Percentiles rank a stretch among this genome's conserved stretches.
phyloP scores from a whole-genome alignment of 2,329 filamentous ascomycete species.

The Stachybotrys chlorohalonatus region DNA sequence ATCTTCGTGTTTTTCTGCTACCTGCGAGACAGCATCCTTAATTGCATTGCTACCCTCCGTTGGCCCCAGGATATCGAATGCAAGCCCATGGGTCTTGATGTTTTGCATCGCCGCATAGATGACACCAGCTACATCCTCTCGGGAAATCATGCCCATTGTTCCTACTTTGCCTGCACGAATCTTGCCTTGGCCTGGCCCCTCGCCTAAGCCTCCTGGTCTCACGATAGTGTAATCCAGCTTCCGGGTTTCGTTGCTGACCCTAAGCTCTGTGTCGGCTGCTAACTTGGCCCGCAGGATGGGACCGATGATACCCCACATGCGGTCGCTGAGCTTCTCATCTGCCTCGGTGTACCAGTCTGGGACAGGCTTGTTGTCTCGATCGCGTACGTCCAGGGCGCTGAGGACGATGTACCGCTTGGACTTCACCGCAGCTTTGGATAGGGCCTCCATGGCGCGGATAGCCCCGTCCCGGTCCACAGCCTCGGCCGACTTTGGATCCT shows the following conservation, averaged over 20 bases:
- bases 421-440: neutral
- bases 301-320: slow-evolving; percentile 1
- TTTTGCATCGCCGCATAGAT: neutral
- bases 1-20: neutral
- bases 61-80: neutral
- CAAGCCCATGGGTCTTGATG: neutral
- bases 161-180: neutral
- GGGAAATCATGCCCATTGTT: neutral
- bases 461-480: slow-evolving; percentile 1
- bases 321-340: slow-evolving; percentile 1
- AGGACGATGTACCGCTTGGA: neutral
- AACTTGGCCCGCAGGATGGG: neutral
- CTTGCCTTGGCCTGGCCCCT: neutral
- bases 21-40: neutral
- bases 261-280: neutral
- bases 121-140: neutral
- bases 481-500: neutral
- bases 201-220: neutral
- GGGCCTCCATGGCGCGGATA: slow-evolving; percentile 1
- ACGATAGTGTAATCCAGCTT: slow-evolving; percentile 1
- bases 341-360: slow-evolving; percentile 1
- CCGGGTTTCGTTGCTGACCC: neutral
- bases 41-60: neutral
- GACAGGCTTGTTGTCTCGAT: slow-evolving; percentile 1
- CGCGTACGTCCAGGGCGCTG: slow-evolving; percentile 1